Conservation (phyloP, 208 protist species). For the Crithidia acanthocephali region DNA sequence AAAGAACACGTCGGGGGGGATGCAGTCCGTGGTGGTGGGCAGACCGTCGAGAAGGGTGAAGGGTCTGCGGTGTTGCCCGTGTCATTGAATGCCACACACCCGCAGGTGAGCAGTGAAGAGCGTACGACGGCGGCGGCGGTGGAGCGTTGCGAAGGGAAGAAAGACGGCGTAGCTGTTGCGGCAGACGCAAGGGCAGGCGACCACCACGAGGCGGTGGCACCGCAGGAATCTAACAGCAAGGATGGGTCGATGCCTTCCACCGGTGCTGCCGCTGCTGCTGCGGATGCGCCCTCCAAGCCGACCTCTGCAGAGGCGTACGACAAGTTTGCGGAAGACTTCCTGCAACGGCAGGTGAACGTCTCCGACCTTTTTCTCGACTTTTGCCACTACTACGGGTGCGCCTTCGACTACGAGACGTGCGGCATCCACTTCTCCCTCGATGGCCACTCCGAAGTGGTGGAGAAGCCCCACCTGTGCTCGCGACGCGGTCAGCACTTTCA, state of each 20-base stretch:
- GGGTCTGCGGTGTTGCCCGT: no score
- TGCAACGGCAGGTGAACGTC: conserved; percentile 42
- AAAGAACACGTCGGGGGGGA: no score
- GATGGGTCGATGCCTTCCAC: no score
- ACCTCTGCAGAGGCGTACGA: conserved; percentile 15
- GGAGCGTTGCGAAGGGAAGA: no score
- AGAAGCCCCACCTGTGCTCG: conserved; percentile 73
- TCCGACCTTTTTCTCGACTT: conserved; percentile 79
- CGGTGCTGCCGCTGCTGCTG: not conserved
- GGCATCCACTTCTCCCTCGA: conserved; percentile 70
- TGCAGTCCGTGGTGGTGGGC: no score
- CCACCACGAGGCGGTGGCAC: not conserved
- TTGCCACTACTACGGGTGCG: conserved; percentile 84
- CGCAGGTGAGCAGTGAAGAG: no score
- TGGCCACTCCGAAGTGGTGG: conserved; percentile 65
- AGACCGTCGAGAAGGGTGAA: no score
- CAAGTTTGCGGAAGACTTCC: conserved; percentile 41
- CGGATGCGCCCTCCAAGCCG: not conserved
- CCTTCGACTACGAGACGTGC: conserved; percentile 81
- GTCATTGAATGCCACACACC: no score
- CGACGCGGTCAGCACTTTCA: conserved; percentile 79
- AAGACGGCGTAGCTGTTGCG: not conserved
- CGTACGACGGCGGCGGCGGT: no score
- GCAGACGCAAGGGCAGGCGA: not conserved
- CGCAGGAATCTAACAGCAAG: no score